Evolutionary conservation across 2,329 filamentous ascomycete genomes (phyloP), one percentile per base, ranked within the genome.

Genomic region (Nannizzia gypsea): DNA sequence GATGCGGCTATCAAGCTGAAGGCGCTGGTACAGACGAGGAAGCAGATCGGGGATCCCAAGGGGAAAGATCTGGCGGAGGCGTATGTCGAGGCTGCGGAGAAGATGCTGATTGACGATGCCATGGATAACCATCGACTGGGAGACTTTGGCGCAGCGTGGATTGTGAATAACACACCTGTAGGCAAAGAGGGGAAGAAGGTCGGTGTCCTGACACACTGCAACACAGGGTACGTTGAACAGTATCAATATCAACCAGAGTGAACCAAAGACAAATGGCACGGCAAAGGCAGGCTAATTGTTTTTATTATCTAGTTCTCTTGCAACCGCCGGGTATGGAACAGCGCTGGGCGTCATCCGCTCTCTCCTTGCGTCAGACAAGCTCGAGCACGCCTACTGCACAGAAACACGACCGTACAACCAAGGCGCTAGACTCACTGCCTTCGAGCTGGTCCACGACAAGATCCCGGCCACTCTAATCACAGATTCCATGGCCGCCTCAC

Each of bases 351-450:
- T 99, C 57, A 90, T 99, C 66, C 88, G 93, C 60, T 89, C 88
- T 3, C 79, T 99, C 3, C 83, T 89, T 68, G 75, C 82, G 11
- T 79, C 79, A 60, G 78, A 80, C 3, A 78, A 83, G 5, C 80
- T 99, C 24, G 80, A 84, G 63, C 91, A 90, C 69, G 92, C 90
- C 42, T 99, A 90, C 77, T 99, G 92, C 78, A 96, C 92, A 56
- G 93, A 99, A 76, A 99, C 93, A 2, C 83, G 93, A 36, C 93
- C 93, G 0, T 99, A 99, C 76, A 99, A 99, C 77, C 93, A 99
- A 77, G 93, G 93, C 59, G 95, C 91, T 57, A 85, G 93, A 20
- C 79, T 99, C 61, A 99, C 93, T 3, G 90, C 93, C 6, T 99
- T 95, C 72, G 93, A 99, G 76, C 83, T 99, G n/a, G 88, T 95